These are phyloP conservation scores for Trichosphaerium sp. DNA, from an alignment of 78 protist genomes.

Conservation along the genomic window DNA sequence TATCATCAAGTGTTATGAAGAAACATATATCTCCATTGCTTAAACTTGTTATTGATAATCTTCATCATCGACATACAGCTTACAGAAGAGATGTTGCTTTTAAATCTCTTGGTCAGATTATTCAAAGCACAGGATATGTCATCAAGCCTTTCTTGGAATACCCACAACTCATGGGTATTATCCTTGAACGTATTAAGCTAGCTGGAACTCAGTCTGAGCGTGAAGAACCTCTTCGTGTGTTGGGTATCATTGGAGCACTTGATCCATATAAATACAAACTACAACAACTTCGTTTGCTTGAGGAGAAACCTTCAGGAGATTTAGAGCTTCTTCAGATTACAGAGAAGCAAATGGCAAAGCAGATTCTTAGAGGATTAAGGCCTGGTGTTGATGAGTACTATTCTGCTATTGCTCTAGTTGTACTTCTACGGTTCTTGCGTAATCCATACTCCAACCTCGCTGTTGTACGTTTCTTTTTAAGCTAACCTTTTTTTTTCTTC, in stretches of 20 bases:
- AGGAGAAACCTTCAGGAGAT: background rate
- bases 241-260: conserved; percentile 84
- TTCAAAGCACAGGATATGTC: conserved; percentile 75
- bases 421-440: conserved; percentile 41
- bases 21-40: conserved; percentile 48
- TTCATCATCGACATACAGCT: conserved; percentile 64
- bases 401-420: conserved; percentile 49
- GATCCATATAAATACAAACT: conserved; percentile 58
- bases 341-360: background rate
- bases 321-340: background rate
- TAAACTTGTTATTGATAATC: conserved; percentile 73
- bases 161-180: conserved; percentile 61
- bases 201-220: conserved; percentile 10
- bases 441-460: conserved; percentile 54
- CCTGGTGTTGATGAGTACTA: conserved; percentile 35
- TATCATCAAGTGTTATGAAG: conserved; percentile 63
- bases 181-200: too few species aligned
- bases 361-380: background rate
- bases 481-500: conserved; percentile 18
- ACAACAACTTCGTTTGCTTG: background rate
- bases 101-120: conserved; percentile 70
- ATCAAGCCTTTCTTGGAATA: conserved; percentile 56
- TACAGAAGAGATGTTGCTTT: conserved; percentile 60
- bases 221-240: conserved; percentile 32
- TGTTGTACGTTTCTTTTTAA: too few species aligned